Percentiles rank a stretch among this genome's conserved stretches.
Evolutionary conservation across 805 yeast genomes (phyloP).

Genomic region (Osmozyma mogii): DNA sequence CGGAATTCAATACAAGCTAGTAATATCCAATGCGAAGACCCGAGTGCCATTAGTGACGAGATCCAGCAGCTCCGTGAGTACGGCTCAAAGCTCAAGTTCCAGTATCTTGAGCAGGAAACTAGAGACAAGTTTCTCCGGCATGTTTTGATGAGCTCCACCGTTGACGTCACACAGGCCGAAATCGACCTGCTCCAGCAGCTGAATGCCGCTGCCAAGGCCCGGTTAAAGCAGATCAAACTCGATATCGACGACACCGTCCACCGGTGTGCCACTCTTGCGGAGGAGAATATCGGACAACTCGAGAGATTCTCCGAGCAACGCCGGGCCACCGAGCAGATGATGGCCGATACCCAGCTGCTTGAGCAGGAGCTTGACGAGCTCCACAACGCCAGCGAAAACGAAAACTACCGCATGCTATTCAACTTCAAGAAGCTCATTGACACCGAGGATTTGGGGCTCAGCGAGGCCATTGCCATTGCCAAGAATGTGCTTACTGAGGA

Average conservation of each 20-base stretch:
- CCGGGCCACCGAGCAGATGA: slow-evolving; percentile 15
- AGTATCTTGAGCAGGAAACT: slow-evolving; percentile 65
- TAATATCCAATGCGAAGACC: no score
- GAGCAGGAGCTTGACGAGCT: slow-evolving; percentile 11
- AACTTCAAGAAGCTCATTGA: slow-evolving; percentile 10
- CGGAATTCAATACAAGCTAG: no score
- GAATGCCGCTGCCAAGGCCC: slow-evolving; percentile 17
- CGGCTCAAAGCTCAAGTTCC: slow-evolving; percentile 50
- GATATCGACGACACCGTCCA: slow-evolving; percentile 20
- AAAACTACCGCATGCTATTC: slow-evolving; percentile 8
- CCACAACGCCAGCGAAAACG: slow-evolving; percentile 9
- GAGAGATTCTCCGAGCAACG: slow-evolving; percentile 18
- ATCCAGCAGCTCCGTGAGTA: slow-evolving; percentile 30
- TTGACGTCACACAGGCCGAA: slow-evolving; percentile 24
- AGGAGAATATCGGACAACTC: slow-evolving; percentile 18
- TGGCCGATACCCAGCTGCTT: slow-evolving; percentile 15
- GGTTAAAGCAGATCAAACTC: slow-evolving; percentile 18
- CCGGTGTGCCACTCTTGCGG: slow-evolving; percentile 20
- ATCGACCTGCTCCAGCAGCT: slow-evolving; percentile 18
- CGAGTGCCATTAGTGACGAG: slow-evolving; percentile 17
- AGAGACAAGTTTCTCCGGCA: slow-evolving; percentile 57
- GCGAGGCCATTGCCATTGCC: slow-evolving; percentile 10
- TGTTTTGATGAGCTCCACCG: slow-evolving; percentile 29
- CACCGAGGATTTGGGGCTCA: slow-evolving; percentile 9
- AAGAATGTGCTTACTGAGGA: slow-evolving; percentile 7